These are phyloP conservation scores for Cucumis sativus DNA, from an alignment of 306 rosid species.

Conservation along the genomic window Cucumber_9930_V3 NC_026655.2:951001-951500, in stretches of 20 bases:
- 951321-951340: slow-evolving; percentile 38
- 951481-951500: neutral
- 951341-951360: neutral
- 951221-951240: slow-evolving; percentile 7
- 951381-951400: neutral
- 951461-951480: neutral
- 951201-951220: neutral
- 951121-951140: slow-evolving; percentile 96
- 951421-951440: neutral
- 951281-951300: slow-evolving; percentile 68
- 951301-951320: slow-evolving; percentile 69
- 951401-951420: neutral
- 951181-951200: slow-evolving; percentile 1
- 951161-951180: slow-evolving; percentile 71
- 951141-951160: slow-evolving; percentile 90
- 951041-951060: neutral
- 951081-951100: slow-evolving; percentile 64
- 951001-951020: neutral
- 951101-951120: slow-evolving; percentile 99
- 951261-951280: slow-evolving; percentile 93
- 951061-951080: neutral
- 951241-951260: slow-evolving; percentile 58
- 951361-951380: neutral
- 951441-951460: neutral
- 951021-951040: neutral